Base-by-base conservation (phyloP, 2,329 filamentous ascomycete species). In the Penicillium sclerotiorum region DNA sequence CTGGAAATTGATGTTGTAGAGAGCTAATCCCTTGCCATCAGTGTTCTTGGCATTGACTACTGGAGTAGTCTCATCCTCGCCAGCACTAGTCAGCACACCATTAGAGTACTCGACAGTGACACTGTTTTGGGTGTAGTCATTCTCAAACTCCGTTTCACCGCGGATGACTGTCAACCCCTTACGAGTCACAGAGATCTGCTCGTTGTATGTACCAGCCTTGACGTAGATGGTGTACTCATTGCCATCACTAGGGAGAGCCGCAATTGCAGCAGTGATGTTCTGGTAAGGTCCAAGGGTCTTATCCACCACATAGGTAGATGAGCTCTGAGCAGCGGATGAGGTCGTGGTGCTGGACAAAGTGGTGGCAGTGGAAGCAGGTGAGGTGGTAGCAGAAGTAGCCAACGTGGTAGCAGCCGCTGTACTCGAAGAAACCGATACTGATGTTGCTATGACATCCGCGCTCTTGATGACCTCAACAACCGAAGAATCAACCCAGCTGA, bases 11-110 rank as follows among this genome's bases (percentile, higher is more conserved):
- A 67, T 64, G 46, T 67, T 67, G 50, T 67, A 66, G 9, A 68
- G 42, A 44, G 66, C 59, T 8, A 62, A 47, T 23, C 41, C 45
- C 12, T 37, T 49, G 11, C 51, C 46, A 27, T 64, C 61, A 0
- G 64, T 72, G 45, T 75, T 77, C 63, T 77, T 77, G 43, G 68
- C 67, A 53, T 75, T 71, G 36, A 79, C 66, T 8, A 77, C 66
- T 0, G 75, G 75, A 0, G 76, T 78, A 36, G 66, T 56, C 49
- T 78, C 76, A 41, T 78, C 64, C 22, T 72, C 59, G 7, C 66
- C 66, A 1, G 66, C 65, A 30, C 69, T 73, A 2, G 76, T 78
- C 37, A 72, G 52, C n/a, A 64, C 63, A 27, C 73, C 73, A 25
- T 67, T 64, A 8, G 62, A 65, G 50, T 69, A 71, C 45, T 71